These are phyloP conservation scores for Talaromyces pinophilus DNA, from an alignment of 2,329 filamentous ascomycete species.

Conservation along the genomic window DNA sequence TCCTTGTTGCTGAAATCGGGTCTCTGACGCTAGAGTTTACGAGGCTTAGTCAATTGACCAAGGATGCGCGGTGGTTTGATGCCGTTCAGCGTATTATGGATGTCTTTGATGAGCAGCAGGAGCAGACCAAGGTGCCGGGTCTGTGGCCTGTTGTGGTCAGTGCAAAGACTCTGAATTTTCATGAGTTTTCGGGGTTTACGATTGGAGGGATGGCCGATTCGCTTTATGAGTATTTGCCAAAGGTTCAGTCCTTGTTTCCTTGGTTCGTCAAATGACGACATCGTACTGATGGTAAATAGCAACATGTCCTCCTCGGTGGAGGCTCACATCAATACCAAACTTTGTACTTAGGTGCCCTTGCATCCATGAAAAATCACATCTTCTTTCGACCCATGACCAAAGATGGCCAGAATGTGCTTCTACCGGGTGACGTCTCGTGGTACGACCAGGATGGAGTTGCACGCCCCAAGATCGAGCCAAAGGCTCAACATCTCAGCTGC, in stretches of 20 bases:
- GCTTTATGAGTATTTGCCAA: conserved; percentile 60
- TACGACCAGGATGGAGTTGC: conserved; percentile 13
- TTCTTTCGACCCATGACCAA: conserved; percentile 54
- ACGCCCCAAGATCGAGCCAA: conserved; percentile 37
- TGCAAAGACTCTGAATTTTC: conserved; percentile 29
- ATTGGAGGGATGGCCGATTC: conserved; percentile 60
- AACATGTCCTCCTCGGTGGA: conserved; percentile 45
- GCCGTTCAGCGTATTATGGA: conserved; percentile 40
- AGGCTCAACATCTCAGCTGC: conserved; percentile 55
- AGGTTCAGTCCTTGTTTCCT: conserved; percentile 56
- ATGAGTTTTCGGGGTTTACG: conserved; percentile 47
- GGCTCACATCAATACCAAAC: conserved; percentile 49
- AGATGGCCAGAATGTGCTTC: background rate
- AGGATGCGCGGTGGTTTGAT: conserved; percentile 42
- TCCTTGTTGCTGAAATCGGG: conserved; percentile 40
- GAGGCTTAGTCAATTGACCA: conserved; percentile 42
- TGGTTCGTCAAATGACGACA: conserved; percentile 27
- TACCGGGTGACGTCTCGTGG: background rate
- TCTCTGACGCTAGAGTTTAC: conserved; percentile 48
- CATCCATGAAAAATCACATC: conserved; percentile 47
- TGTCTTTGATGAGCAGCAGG: conserved; percentile 37
- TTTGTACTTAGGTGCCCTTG: conserved; percentile 57
- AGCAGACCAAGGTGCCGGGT: conserved; percentile 40
- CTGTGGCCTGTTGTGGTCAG: conserved; percentile 44
- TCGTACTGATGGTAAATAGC: conserved; percentile 24